Conservation (phyloP, 2,329 filamentous ascomycete genomes). For the Fusarium sp. region DNA sequence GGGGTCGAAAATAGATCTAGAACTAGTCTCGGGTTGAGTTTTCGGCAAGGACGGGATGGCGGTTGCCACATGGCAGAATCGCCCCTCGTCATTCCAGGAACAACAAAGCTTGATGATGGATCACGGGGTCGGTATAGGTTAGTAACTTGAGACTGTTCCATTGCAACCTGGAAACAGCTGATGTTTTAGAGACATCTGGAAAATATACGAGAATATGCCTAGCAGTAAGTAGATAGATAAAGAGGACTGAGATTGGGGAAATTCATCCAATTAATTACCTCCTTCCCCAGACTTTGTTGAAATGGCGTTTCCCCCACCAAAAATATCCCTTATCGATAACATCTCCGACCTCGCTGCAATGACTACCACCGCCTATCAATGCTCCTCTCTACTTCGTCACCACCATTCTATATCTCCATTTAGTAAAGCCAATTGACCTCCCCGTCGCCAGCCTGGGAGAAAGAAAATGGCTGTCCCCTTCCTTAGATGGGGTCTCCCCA, state of each 20-base stretch:
- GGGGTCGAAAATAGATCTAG: neutral
- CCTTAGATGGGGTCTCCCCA: constrained; percentile 46
- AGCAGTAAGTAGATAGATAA: neutral
- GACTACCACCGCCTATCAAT: neutral
- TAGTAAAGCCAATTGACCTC: neutral
- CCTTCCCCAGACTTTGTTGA: neutral
- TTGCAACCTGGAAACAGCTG: neutral
- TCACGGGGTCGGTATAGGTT: neutral
- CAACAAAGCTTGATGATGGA: neutral
- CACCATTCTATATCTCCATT: neutral
- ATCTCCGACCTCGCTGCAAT: constrained; percentile 12
- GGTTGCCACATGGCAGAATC: constrained; percentile 3
- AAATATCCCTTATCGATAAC: constrained; percentile 36
- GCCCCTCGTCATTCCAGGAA: neutral
- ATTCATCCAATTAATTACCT: neutral
- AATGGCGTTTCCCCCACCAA: constrained; percentile 12
- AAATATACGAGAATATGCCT: neutral
- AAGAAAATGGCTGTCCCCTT: constrained; percentile 22
- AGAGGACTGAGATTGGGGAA: neutral
- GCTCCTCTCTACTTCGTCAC: neutral
- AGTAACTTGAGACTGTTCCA: neutral
- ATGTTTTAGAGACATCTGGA: neutral
- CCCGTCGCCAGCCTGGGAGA: neutral
- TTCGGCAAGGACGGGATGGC: neutral
- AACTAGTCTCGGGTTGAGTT: neutral